Base-by-base conservation (phyloP, 2,329 filamentous ascomycete species). In the Lasiodiplodia sp. region DNA sequence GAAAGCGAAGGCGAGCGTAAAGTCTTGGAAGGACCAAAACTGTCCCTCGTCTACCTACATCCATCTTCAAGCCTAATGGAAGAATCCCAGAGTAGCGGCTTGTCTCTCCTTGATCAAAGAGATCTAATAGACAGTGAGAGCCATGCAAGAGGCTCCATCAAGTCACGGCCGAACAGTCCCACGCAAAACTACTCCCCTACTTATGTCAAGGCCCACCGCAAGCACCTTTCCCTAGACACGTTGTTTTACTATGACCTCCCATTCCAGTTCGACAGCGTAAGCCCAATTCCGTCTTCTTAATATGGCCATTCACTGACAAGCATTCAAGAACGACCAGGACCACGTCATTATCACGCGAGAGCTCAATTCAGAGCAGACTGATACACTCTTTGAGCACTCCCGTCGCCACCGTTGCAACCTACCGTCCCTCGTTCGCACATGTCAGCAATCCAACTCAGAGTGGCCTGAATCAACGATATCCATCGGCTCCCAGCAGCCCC, bases 181-280 rank as follows among this genome's bases (percentile, higher is more conserved):
- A 52, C 28, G 18, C 28, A 49, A 5, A 40, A 52, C n/a, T 52
- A 64, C 31, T 12, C 11, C 11, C 47, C 60, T 3, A 64, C 47
- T 10, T 52, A 38, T 12, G 47, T 55, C 10, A 64, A 63, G 60
- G 31, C 34, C 21, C 58, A 57, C 37, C 60, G 67, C 16, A 66
- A 28, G 25, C 38, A 69, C 49, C 25, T 69, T 16, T 57, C 60
- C 16, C 14, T 66, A 7, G 58, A 69, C 18, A 69, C 67, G 10
- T 28, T 69, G 11, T 57, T 58, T 16, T 69, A 66, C 12, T 66
- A 66, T n/a, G 60, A 57, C 31, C 67, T 69, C 38, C 60, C 60
- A 6, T 69, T 58, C 14, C n/a, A 62, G 6, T 53, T 68, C 21
- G 66, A 58, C 28, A 53, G 11, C 16, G 56, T 38, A 44, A 55